Conservation (phyloP, 2,329 filamentous ascomycete species). For the Bertia moriformis region DNA sequence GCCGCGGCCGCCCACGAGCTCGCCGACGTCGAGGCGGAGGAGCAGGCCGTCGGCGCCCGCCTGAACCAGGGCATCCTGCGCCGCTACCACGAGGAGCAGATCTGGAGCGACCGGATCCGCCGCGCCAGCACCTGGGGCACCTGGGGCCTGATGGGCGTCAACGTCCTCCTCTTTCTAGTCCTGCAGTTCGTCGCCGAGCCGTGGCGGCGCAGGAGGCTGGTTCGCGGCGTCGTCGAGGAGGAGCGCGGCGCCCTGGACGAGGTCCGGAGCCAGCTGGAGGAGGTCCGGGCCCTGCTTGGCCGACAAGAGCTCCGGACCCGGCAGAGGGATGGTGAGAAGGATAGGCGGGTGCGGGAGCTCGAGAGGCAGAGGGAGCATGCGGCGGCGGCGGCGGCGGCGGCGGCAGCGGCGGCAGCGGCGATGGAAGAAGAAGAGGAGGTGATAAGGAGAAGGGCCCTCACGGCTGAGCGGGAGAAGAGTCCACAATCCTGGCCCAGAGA, state of each 20-base stretch:
- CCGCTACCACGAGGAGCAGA: constrained; percentile 96
- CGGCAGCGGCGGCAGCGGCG: no score
- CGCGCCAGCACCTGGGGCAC: constrained; percentile 97
- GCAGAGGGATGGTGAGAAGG: constrained; percentile 1
- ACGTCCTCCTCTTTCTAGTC: constrained; percentile 74
- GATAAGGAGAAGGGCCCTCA: constrained; percentile 5
- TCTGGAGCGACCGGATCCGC: constrained; percentile 95
- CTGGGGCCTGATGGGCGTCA: constrained; percentile 94
- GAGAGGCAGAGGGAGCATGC: constrained; percentile 9
- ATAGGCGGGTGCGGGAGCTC: constrained; percentile 3
- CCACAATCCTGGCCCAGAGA: no score
- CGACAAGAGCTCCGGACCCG: constrained; percentile 5
- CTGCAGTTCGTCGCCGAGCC: constrained; percentile 85
- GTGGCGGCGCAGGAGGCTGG: constrained; percentile 69
- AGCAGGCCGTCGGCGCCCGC: constrained; percentile 62
- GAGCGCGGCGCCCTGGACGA: constrained; percentile 44
- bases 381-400: constrained; percentile 9
- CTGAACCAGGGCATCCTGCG: constrained; percentile 73
- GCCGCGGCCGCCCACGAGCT: constrained; percentile 56
- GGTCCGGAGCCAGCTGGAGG: constrained; percentile 25
- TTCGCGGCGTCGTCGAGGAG: constrained; percentile 69
- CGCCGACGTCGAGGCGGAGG: constrained; percentile 60
- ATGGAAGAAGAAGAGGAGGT: constrained; percentile 1
- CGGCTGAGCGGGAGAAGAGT: constrained; percentile 3
- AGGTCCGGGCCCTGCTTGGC: constrained; percentile 13